Evolutionary conservation across 2,329 filamentous ascomycete species (phyloP).

Genomic region (Rhinocladiella mackenziei): DNA sequence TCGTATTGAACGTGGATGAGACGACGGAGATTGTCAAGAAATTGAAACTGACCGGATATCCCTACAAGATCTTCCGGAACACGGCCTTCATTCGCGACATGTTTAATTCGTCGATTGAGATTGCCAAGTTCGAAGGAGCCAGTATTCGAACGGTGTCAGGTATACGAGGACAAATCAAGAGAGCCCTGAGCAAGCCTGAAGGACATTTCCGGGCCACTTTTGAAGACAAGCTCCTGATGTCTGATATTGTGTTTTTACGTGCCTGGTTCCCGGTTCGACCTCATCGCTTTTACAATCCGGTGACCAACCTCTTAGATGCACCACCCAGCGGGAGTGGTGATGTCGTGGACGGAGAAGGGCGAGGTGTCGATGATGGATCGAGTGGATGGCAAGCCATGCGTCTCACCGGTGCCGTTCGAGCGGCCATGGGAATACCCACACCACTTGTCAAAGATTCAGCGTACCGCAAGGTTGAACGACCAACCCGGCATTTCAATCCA

Average conservation of each 20-base stretch:
- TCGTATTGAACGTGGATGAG: conserved; percentile 90
- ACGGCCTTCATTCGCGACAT: conserved; percentile 98
- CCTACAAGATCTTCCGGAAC: conserved; percentile 99
- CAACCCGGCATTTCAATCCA: conserved; percentile 71
- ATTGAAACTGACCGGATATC: conserved; percentile 87
- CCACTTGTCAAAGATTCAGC: conserved; percentile 78
- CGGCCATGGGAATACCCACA: conserved; percentile 67
- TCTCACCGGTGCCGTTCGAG: conserved; percentile 84
- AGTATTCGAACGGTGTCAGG: conserved; percentile 94
- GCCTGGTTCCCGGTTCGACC: conserved; percentile 97
- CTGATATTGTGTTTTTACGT: conserved; percentile 90
- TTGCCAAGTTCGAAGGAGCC: conserved; percentile 97
- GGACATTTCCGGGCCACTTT: conserved; percentile 96
- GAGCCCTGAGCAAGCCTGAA: conserved; percentile 86
- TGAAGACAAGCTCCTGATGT: conserved; percentile 96
- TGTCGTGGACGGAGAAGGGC: conserved; percentile 19
- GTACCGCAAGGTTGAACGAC: conserved; percentile 63
- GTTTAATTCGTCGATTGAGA: conserved; percentile 89
- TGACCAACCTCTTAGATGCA: conserved; percentile 78
- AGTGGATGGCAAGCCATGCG: conserved; percentile 82
- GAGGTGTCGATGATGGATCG: conserved; percentile 31
- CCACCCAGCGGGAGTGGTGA: conserved; percentile 32
- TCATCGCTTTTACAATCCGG: conserved; percentile 93
- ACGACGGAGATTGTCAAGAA: conserved; percentile 98
- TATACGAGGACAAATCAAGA: conserved; percentile 94